Percentiles rank a stretch among this genome's conserved stretches.
Conservation (phyloP, 192 early-diverging fungal genomes). For the Polychytrium aggregatum region DNA sequence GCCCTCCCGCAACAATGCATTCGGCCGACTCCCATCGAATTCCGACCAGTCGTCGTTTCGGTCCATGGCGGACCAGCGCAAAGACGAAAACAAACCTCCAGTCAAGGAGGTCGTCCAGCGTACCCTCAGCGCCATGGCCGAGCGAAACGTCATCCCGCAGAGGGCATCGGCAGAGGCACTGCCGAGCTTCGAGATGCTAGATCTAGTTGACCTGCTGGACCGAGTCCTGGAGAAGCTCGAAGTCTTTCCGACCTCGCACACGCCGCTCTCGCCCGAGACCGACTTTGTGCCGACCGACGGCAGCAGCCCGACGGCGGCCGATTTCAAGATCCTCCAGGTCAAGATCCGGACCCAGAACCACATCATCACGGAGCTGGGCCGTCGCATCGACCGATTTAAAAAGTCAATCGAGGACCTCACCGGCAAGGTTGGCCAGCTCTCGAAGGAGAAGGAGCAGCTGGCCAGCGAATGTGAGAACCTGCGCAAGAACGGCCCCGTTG, state of each 20-base stretch:
- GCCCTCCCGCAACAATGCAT: no score
- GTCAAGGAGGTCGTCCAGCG: no score
- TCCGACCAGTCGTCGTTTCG: no score
- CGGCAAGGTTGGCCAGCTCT: neutral
- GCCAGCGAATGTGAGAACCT: slow-evolving; percentile 4
- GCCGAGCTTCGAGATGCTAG: slow-evolving; percentile 6
- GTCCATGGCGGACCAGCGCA: no score
- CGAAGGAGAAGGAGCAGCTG: slow-evolving; percentile 6
- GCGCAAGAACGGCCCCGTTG: slow-evolving; percentile 8
- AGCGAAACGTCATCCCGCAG: no score
- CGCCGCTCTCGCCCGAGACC: neutral
- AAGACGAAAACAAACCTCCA: no score
- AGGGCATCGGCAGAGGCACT: neutral
- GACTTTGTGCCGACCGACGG: neutral
- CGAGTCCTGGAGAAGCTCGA: slow-evolving; percentile 4
- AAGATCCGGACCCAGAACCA: slow-evolving; percentile 15
- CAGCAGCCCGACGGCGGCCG: neutral
- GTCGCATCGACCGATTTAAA: slow-evolving; percentile 7
- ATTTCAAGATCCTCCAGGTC: slow-evolving; percentile 2
- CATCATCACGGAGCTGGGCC: slow-evolving; percentile 15
- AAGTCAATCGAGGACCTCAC: slow-evolving; percentile 1
- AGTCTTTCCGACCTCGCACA: neutral
- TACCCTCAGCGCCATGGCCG: no score
- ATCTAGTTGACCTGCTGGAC: slow-evolving; percentile 10
- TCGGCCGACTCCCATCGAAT: no score